Evolutionary conservation across 1,284 basidiomycete species (phyloP).

Genomic region (Cutaneotrichosporon daszewskae): DNA sequence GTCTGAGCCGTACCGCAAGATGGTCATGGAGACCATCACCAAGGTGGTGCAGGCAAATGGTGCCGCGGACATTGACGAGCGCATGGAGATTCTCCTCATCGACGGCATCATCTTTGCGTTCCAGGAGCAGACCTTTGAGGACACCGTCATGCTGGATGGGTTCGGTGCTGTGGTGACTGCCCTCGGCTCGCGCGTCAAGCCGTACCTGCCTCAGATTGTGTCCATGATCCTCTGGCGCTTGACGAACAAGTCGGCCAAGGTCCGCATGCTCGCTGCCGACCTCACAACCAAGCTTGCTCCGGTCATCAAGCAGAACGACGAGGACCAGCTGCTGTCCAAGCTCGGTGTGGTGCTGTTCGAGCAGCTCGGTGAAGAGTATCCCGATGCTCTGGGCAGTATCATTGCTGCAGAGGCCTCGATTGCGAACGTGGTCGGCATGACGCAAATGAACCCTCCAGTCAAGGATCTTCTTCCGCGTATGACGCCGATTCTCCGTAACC

Average conservation of each 20-base stretch:
- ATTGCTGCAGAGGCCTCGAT: constrained; percentile 98
- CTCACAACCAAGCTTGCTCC: constrained; percentile 89
- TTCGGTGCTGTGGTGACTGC: constrained; percentile 97
- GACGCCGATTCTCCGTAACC: constrained; percentile 97
- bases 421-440: constrained; percentile 99
- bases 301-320: constrained; percentile 97
- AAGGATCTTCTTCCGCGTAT: constrained; percentile 97
- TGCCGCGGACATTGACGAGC: constrained; percentile 93
- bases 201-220: constrained; percentile 96
- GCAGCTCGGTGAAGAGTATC: constrained; percentile 98
- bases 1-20: constrained; percentile 95
- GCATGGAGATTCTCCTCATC: constrained; percentile 86
- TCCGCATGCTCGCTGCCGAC: constrained; percentile 97
- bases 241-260: constrained; percentile 99
- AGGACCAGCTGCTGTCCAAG: constrained; percentile 92
- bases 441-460: constrained; percentile 98
- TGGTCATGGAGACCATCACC: constrained; percentile 99
- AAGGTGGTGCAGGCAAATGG: constrained; percentile 90
- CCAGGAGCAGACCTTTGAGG: constrained; percentile 98
- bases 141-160: constrained; percentile 98
- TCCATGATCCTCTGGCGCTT: constrained; percentile 99
- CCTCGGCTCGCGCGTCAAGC: constrained; percentile 95
- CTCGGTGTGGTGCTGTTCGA: constrained; percentile 96
- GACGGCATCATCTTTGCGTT: constrained; percentile 99
- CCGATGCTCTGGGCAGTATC: constrained; percentile 95